These are phyloP conservation scores for Fusarium sp. DNA, from an alignment of 2,329 filamentous ascomycete genomes.

Conservation along the genomic window DNA sequence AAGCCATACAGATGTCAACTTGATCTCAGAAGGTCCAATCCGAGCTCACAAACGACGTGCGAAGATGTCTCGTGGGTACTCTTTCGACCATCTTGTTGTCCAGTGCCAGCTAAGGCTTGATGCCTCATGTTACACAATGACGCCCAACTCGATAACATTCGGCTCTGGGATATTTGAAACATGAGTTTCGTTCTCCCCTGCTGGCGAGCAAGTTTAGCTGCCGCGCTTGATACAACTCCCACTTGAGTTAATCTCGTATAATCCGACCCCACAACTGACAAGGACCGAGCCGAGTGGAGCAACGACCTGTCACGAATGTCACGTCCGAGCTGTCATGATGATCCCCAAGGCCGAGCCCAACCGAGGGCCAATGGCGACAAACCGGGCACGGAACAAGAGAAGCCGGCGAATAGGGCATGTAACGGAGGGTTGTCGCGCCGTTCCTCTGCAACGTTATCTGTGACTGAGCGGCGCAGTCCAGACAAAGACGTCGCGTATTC, in stretches of 20 bases:
- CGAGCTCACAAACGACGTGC: not conserved
- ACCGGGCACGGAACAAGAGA: not conserved
- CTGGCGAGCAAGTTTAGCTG: not conserved
- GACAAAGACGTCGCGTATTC: not conserved
- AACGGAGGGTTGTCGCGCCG: not conserved
- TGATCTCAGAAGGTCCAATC: not conserved
- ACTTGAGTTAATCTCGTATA: not conserved
- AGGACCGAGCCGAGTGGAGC: not conserved
- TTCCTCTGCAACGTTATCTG: not conserved
- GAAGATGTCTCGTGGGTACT: not conserved
- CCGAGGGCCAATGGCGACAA: not conserved
- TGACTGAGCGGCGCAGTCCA: not conserved
- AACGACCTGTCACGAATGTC: not conserved
- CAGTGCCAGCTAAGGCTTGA: not conserved
- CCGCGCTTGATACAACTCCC: not conserved
- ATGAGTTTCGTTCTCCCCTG: not conserved
- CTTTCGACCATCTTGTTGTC: not conserved
- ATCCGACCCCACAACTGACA: not conserved
- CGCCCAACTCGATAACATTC: not conserved
- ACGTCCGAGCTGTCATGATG: not conserved
- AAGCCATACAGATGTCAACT: not conserved
- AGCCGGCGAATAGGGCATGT: not conserved
- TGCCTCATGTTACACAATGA: not conserved
- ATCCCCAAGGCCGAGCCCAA: not conserved
- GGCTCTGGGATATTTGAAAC: not conserved